Evolutionary conservation across 805 yeast genomes (phyloP), one percentile per base, ranked within the genome.

Genomic region (Schizosaccharomyces octosporus): DNA sequence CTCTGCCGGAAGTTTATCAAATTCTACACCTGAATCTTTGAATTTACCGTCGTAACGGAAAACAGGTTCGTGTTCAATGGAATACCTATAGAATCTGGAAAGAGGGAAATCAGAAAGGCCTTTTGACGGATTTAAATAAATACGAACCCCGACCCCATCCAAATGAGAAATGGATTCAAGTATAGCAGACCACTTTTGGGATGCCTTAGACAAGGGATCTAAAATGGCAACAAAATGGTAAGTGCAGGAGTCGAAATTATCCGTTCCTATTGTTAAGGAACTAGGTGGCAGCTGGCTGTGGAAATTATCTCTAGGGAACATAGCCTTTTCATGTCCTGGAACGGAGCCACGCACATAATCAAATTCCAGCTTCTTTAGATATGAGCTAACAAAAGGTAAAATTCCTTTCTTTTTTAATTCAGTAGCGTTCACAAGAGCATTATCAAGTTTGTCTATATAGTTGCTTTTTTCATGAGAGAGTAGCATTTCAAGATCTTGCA

Each of bases 191-290:
- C 81, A 66, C 59, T 78, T 79, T 66, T 87, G 97, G 0, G 94
- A 78, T 17, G 72, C 66, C 65, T 84, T 89, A 63, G 79, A 78
- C 1, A 81, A 70, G 0, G 97, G 97, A 68, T 93, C 88, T 48
- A 86, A 67, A 0, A 85, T 70, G 0, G 85, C 72, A 4, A 79
- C 70, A 4, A 88, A 67, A 63, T 84, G 84, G 24, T 87, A 68
- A 19, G 71, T 69, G 41, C 77, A 74, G 2, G 67, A 62, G 0
- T 65, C 63, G 1, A 64, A 64, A 6, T 66, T 65, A 9, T 68
- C 70, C 45, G 65, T 66, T 15, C 66, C 67, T 45, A 69, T n/a
- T 3, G 61, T 43, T 7, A 29, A 21, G 27, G 13, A 9, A 19
- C 51, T 24, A 15, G 11, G 1, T 24, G 19, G 19, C 21, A 51